Evolutionary conservation across 768 basidiomycete genomes (phyloP), one percentile per base, ranked within the genome.

Genomic region (Hydnomerulius pinastri): DNA sequence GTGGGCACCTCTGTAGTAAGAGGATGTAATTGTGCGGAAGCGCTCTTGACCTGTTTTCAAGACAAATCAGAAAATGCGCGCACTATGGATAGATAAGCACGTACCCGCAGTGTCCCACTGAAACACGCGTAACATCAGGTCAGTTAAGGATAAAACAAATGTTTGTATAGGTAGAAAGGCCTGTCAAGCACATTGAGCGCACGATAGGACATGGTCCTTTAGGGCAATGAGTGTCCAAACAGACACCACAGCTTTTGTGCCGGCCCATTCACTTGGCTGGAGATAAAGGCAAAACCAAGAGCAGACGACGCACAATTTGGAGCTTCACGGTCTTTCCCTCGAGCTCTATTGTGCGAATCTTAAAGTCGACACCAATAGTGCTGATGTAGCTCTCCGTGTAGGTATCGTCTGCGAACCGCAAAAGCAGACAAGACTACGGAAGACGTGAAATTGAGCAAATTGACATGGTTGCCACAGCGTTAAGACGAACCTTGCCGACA

Each of bases 1-100:
- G 67, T 96, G 93, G 41, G 97, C 97, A 35, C 97, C 97, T 52
- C 97, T 85, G 77, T 99, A 99, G 79, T 99, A 99, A n/a, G 95
- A 92, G 3, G 95, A 93, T 6, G 97, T 98, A 70, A 99, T 99
- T 12, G 97, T 98, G 54, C 97, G 84, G 87, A 98, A 98, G 25
- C 95, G 85, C 72, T 99, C 97, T 71, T 99, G 97, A 32, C 97
- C 90, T 91, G 54, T 55, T 48, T 36, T 11, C 35, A 20, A 24
- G 29, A 15, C n/a, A 24, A n/a, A n/a, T 61, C 28, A 60, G 48
- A 29, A 38, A 39, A 35, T 6, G 24, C 35, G 30, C 32, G 24
- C 4, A 28, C 21, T 37, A 39, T 37, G 24, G 43, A 17, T 0
- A 25, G n/a, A 28, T 32, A 29, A 30, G 8, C 47, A 64, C 78